phyloP scores from a whole-genome alignment of 2,329 filamentous ascomycete species.

The Cercospora citrullina region DNA sequence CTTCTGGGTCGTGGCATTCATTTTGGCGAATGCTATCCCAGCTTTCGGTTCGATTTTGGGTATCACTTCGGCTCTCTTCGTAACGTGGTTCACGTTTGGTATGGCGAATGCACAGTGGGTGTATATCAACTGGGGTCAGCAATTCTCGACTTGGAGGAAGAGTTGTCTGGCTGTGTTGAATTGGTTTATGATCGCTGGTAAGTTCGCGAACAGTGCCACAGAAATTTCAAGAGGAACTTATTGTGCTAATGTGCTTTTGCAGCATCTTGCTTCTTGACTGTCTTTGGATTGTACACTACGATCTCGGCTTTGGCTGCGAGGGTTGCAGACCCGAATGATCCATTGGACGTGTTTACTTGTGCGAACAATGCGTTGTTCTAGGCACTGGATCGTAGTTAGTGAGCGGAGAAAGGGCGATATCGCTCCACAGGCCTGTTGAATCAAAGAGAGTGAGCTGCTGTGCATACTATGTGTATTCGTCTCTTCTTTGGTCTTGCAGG shows the following conservation, averaged over 20 bases:
- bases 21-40: constrained; percentile 52
- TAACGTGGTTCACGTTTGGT: constrained; percentile 57
- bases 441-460: too few species aligned
- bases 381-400: background rate
- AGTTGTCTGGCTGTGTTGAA: constrained; percentile 9
- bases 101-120: constrained; percentile 22
- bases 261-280: constrained; percentile 6
- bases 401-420: too few species aligned
- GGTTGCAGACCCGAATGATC: constrained; percentile 4
- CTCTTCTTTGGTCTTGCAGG: too few species aligned
- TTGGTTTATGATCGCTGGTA: constrained; percentile 7
- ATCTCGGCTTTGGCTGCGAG: background rate
- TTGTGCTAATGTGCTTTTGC: background rate
- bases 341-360: constrained; percentile 4
- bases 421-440: too few species aligned
- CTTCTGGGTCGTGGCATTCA: constrained; percentile 48
- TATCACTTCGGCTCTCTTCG: constrained; percentile 53
- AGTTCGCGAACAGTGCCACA: background rate
- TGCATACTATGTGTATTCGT: too few species aligned
- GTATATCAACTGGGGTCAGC: constrained; percentile 9
- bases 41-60: constrained; percentile 58
- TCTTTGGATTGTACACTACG: constrained; percentile 8
- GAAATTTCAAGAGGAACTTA: too few species aligned
- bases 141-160: constrained; percentile 11
- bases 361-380: constrained; percentile 5